Conservation (phyloP, 176 grass and related monocot genomes). For the Dactylis glomerata region DNA sequence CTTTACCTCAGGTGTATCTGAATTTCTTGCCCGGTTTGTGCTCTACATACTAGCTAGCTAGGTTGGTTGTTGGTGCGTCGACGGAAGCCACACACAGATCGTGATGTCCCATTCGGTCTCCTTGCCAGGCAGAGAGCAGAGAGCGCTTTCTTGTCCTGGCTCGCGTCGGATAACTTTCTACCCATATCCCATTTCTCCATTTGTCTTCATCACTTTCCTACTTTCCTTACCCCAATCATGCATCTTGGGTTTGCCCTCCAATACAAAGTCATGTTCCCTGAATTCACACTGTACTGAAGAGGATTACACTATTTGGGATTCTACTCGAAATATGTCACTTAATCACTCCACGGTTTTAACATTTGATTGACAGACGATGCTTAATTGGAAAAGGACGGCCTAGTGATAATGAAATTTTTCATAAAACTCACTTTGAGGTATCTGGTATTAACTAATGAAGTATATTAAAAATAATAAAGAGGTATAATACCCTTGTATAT, state of each 20-base stretch:
- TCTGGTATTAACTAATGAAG: no score
- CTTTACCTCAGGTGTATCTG: not conserved
- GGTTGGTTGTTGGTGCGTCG: conserved; percentile 14
- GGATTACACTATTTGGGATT: not conserved
- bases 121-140: not conserved
- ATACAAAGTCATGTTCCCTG: not conserved
- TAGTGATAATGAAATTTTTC: no score
- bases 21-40: not conserved
- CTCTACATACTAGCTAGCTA: not conserved
- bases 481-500: no score
- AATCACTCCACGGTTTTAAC: no score
- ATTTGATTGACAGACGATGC: no score
- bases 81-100: conserved; percentile 26
- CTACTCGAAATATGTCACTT: not conserved
- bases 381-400: no score
- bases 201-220: conserved; percentile 11
- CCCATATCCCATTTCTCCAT: conserved; percentile 5
- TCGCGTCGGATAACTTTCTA: conserved; percentile 19
- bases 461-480: no score
- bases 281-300: not conserved
- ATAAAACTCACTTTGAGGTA: no score
- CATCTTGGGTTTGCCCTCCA: not conserved
- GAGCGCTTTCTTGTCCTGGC: not conserved
- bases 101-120: conserved; percentile 11
- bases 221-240: conserved; percentile 32